Evolutionary conservation across 306 rosid genomes (phyloP).

Genomic region (Lathyrus oleraceus): DNA sequence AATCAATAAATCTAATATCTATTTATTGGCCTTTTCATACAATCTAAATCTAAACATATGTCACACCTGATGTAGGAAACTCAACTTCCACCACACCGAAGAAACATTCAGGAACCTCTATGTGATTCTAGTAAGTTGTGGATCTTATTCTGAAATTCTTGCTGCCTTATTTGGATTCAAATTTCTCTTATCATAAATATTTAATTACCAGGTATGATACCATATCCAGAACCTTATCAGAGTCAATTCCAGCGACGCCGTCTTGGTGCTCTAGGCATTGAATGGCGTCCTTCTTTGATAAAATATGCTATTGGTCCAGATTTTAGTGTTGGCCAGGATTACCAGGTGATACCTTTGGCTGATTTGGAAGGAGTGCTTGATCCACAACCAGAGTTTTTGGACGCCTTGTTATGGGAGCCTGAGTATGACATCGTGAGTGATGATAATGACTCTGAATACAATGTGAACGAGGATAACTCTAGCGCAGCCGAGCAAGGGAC

Average conservation of each 20-base stretch:
- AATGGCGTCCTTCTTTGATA: conserved; percentile 78
- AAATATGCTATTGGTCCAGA: conserved; percentile 68
- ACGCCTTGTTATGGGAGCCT: conserved; percentile 82
- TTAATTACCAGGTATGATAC: conserved; percentile 69
- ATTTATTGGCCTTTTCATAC: conserved; percentile 10
- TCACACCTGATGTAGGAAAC: conserved; percentile 63
- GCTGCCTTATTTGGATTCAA: conserved; percentile 3
- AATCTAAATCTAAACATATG: conserved; percentile 20
- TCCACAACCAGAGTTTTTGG: conserved; percentile 73
- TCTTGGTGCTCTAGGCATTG: conserved; percentile 83
- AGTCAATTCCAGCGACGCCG: conserved; percentile 77
- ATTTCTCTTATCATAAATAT: conserved; percentile 36
- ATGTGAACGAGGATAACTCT: conserved; percentile 66
- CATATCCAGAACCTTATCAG: conserved; percentile 92
- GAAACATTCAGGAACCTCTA: conserved; percentile 85
- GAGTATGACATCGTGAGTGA: conserved; percentile 69
- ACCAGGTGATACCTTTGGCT: conserved; percentile 72
- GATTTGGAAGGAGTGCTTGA: conserved; percentile 81
- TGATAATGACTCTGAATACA: conserved; percentile 80
- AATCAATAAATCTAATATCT: conserved; percentile 5
- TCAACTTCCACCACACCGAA: conserved; percentile 63
- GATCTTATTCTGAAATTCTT: conserved; percentile 33
- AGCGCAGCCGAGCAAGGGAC: conserved; percentile 70
- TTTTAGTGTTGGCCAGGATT: conserved; percentile 58
- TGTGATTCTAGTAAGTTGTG: conserved; percentile 76